These are phyloP conservation scores for Toxoplasma gondii DNA, from an alignment of 169 alveolate genomes.

Conservation along the genomic window DNA sequence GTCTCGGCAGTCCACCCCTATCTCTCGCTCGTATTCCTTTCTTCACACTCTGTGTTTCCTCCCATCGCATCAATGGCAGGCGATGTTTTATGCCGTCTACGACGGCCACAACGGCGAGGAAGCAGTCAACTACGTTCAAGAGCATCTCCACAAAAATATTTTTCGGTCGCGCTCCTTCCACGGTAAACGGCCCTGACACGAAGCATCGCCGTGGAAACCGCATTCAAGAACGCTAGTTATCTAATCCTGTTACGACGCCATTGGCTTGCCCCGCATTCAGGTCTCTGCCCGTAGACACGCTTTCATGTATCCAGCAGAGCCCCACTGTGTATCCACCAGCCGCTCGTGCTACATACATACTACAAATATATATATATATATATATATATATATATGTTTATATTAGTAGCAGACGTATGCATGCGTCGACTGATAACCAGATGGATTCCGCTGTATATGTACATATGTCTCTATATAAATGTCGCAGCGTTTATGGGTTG, in stretches of 20 bases:
- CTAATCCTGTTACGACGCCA: too few relatives aligned
- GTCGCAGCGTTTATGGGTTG: neutral
- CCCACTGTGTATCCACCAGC: too few relatives aligned
- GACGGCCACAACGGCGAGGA: conserved; percentile 83
- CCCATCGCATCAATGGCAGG: conserved; percentile 8
- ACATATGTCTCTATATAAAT: neutral
- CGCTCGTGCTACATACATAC: too few relatives aligned
- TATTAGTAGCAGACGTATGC: neutral
- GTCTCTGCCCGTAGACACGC: too few relatives aligned
- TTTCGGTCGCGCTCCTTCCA: conserved; percentile 25
- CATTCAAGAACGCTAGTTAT: too few relatives aligned
- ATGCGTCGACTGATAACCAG: neutral
- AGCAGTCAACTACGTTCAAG: conserved; percentile 76
- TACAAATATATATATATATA: neutral
- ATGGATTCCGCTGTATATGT: neutral
- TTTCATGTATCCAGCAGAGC: too few relatives aligned
- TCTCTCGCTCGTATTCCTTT: neutral
- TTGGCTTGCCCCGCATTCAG: too few relatives aligned
- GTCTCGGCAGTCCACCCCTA: neutral
- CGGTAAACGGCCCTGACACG: neutral
- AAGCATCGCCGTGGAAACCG: neutral
- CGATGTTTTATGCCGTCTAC: conserved; percentile 77
- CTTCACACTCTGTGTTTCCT: neutral
- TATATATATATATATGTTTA: neutral
- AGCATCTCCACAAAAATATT: conserved; percentile 73